Evolutionary conservation across 148 eudicot genomes (phyloP), one percentile per base, ranked within the genome.

Genomic region (Bassia scoparia): DNA sequence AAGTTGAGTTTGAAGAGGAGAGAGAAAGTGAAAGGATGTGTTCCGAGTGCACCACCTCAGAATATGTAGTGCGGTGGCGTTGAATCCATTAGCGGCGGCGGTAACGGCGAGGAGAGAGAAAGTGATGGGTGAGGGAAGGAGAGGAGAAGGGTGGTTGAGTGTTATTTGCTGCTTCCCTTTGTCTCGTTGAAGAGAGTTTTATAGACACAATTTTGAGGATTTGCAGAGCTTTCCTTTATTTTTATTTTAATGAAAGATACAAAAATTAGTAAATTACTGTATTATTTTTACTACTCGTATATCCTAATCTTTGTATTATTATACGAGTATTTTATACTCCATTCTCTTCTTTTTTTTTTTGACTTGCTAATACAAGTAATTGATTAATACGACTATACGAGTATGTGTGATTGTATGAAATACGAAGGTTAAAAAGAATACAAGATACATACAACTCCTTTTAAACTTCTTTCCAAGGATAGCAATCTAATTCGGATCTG

Each of bases 101-200:
- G 15, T 15, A 12, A 16, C 69, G 74, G 74, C 37, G 65, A 68
- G 72, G 81, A 67, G 77, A 60, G 77, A 68, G 68, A 68, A 27
- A 27, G 60, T 0, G 15, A 20, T 41, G 46, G 15, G 17, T 5
- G 55, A 13, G 50, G 3, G 20, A 11, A 7, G 17, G 61, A 54
- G n/a, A 1, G 67, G 27, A n/a, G 64, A 37, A 29, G 15, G 82
- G 77, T 79, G 81, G 81, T 79, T 74, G 81, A 79, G 77, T 79
- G 70, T 55, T 43, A 35, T 56, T 68, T 69, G 56, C 48, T 79
- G 73, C 54, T 63, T 65, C 68, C 49, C 34, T 33, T 44, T 76
- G 69, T 66, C 59, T 77, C 35, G 63, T 77, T 71, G 78, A 70
- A 49, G 58, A 30, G 76, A 73, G 33, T 49, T 73, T 69, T 73